phyloP scores from a whole-genome alignment of 1,284 basidiomycete genomes.

The Amylostereum areolatum region DNA sequence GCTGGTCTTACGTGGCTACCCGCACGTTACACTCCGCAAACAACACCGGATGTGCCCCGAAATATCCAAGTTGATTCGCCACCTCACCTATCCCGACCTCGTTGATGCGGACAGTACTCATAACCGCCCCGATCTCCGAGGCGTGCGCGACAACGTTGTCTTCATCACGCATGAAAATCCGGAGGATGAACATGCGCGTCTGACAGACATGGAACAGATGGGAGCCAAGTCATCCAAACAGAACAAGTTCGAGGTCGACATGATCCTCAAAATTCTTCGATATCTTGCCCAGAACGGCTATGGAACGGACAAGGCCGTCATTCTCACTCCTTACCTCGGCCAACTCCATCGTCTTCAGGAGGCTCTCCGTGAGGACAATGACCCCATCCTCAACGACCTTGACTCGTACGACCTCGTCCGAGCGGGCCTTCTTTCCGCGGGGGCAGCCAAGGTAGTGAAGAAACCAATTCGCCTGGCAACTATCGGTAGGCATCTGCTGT shows the following conservation, averaged over 20 bases:
- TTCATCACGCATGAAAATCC: constrained; percentile 52
- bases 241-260: constrained; percentile 50
- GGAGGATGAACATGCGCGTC: constrained; percentile 39
- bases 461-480: constrained; percentile 50
- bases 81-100: constrained; percentile 59
- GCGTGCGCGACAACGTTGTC: constrained; percentile 50
- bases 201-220: constrained; percentile 39
- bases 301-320: constrained; percentile 46
- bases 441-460: constrained; percentile 28
- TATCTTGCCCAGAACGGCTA: constrained; percentile 68
- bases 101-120: constrained; percentile 43
- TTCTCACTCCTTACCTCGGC: constrained; percentile 64
- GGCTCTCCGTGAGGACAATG: constrained; percentile 39
- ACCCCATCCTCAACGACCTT: constrained; percentile 58
- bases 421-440: constrained; percentile 42
- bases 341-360: constrained; percentile 48
- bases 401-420: constrained; percentile 51
- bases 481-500: constrained; percentile 37
- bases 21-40: constrained; percentile 46
- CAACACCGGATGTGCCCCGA: constrained; percentile 71
- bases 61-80: constrained; percentile 52
- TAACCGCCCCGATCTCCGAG: constrained; percentile 43
- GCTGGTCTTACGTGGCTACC: constrained; percentile 52
- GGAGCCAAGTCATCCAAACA: constrained; percentile 50
- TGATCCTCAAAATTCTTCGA: constrained; percentile 58